Evolutionary conservation across 257 asterid species (phyloP).

Genomic region (Lycium ferocissimum): DNA sequence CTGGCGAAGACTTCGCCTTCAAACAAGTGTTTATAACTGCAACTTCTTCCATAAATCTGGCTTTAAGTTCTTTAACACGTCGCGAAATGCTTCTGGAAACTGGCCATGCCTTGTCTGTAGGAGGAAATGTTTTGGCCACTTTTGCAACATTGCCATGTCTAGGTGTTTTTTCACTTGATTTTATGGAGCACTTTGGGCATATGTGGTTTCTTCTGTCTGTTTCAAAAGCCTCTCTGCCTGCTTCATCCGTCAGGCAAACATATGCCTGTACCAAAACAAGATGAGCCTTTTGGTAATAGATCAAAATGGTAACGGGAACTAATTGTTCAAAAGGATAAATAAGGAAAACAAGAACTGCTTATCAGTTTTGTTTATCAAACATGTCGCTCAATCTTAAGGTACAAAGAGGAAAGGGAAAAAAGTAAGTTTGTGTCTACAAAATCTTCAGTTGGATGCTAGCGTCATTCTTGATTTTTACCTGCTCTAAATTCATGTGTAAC

Average conservation of each 20-base stretch:
- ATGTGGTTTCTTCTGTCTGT: constrained; percentile 42
- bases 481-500: neutral
- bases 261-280: constrained; percentile 60
- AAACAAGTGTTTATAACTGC: constrained; percentile 62
- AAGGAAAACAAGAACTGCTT: neutral
- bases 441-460: too few species aligned
- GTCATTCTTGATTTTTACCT: too few species aligned
- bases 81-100: constrained; percentile 27
- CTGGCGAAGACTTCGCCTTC: constrained; percentile 47
- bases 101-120: neutral
- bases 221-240: constrained; percentile 57
- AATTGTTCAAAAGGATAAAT: neutral
- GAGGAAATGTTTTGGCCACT: constrained; percentile 32
- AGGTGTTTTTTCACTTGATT: constrained; percentile 24
- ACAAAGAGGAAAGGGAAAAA: too few species aligned
- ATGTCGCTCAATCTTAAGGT: too few species aligned
- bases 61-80: constrained; percentile 53
- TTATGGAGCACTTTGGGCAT: constrained; percentile 53
- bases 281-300: neutral
- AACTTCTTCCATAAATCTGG: constrained; percentile 58
- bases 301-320: neutral
- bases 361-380: neutral
- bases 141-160: constrained; percentile 35
- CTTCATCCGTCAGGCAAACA: constrained; percentile 57
- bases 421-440: too few species aligned